Base-by-base conservation (phyloP, 2,329 filamentous ascomycete species). In the Venturia nashicola region DNA sequence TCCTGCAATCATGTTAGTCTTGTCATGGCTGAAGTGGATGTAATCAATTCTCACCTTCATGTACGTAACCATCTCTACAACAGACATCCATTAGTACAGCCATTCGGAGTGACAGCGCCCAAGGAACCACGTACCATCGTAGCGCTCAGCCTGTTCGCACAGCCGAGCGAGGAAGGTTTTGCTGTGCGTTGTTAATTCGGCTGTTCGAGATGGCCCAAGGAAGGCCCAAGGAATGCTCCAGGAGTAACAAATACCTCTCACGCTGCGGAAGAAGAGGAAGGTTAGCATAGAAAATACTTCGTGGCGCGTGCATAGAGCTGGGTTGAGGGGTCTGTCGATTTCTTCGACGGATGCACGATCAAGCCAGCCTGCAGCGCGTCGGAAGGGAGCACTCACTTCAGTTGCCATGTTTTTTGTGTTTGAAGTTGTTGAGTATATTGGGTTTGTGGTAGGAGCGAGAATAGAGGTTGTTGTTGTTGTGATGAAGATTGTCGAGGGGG, bases 121-220 rank as follows among this genome's bases (percentile, higher is more conserved):
- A 76, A 16, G 42, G 9, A 4, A 34, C 39, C 12, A 60, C 59
- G 42, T 42, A 86, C 84, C 94, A 93, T 99, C 93, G 82, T 99
- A 99, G 77, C 93, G 93, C 86, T 97, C 94, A 78, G 94, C 94
- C 87, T 99, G 94, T 90, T 97, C 94, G 85, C 94, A 97, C 78
- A 99, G 91, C 83, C 94, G 88, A 80, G 94, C 94, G 79, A 97
- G 91, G 86, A 97, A 97, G 77, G 94, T 97, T 88, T 97, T 97
- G 89, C 91, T 96, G 78, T 76, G 68, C 12, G 20, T 7, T 27
- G 59, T 60, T 34, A 60, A 44, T 60, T 27, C 23, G 23, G 69
- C 66, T 65, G 65, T 65, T 60, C 60, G 61, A 36, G 43, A 36
- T 27, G 32, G 32, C 32, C 2, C 27, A 36, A n/a, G 39, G 27